A percentile compares a stretch with the other conserved stretches of the same genome.
phyloP scores from a whole-genome alignment of 2,329 filamentous ascomycete species.

The Cadophora sp. region DNA sequence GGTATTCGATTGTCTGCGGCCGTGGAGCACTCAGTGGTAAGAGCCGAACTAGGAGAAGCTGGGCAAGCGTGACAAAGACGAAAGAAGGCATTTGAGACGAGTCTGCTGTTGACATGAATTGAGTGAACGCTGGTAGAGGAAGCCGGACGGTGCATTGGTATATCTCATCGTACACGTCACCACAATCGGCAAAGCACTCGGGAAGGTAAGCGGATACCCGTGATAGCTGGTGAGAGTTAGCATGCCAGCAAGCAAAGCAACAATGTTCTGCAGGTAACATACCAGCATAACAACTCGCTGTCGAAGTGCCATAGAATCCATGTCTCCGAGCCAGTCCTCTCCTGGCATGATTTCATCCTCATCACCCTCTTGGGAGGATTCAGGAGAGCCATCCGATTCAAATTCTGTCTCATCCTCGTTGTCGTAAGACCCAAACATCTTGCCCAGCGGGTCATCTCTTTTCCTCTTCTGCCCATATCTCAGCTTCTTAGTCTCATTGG shows the following conservation, averaged over 20 bases:
- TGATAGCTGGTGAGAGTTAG: conserved; percentile 38
- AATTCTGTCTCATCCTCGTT: conserved; percentile 50
- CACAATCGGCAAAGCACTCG: conserved; percentile 53
- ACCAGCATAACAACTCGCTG: conserved; percentile 42
- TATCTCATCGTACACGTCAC: conserved; percentile 56
- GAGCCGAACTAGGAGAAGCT: conserved; percentile 57
- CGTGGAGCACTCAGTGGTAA: conserved; percentile 48
- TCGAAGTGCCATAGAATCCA: conserved; percentile 41
- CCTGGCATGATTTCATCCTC: conserved; percentile 9
- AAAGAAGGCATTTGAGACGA: conserved; percentile 45
- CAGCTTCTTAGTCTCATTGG: conserved; percentile 63
- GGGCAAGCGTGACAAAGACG: conserved; percentile 56
- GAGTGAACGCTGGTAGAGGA: conserved; percentile 46
- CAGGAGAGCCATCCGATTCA: conserved; percentile 47
- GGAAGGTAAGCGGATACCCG: conserved; percentile 48
- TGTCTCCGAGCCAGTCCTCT: conserved; percentile 37
- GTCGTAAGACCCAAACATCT: conserved; percentile 44
- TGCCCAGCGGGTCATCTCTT: conserved; percentile 42
- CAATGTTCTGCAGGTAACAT: conserved; percentile 17
- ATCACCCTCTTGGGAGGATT: conserved; percentile 24
- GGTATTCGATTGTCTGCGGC: conserved; percentile 42
- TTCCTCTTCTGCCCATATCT: conserved; percentile 58
- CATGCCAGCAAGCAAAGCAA: background rate
- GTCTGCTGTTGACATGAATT: conserved; percentile 50
- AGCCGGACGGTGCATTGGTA: conserved; percentile 48